These are phyloP conservation scores for Umbelopsis vinacea DNA, from an alignment of 192 early-diverging fungal genomes.

Conservation along the genomic window DNA sequence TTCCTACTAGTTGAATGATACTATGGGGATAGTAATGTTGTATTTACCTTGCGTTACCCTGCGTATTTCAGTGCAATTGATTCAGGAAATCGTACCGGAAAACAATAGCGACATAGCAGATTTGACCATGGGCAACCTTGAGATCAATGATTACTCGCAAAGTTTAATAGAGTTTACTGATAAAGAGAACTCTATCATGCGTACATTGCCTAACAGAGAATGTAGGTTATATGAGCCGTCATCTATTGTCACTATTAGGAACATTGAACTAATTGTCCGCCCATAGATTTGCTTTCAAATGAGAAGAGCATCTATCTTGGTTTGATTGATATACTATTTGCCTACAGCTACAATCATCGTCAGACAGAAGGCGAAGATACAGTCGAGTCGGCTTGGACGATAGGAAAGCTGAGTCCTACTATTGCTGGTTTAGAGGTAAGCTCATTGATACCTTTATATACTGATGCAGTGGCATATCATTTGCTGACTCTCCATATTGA, in stretches of 20 bases:
- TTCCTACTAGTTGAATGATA: too few relatives aligned
- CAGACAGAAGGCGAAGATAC: constrained; percentile 82
- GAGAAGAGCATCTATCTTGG: constrained; percentile 77
- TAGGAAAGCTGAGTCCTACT: constrained; percentile 79
- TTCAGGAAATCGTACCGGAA: constrained; percentile 44
- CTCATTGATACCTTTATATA: background rate
- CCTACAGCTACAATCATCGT: constrained; percentile 89
- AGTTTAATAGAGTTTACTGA: constrained; percentile 61
- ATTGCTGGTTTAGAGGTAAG: constrained; percentile 79
- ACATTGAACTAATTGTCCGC: background rate
- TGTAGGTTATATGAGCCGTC: constrained; percentile 53
- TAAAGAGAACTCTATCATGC: constrained; percentile 74
- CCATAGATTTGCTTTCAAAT: constrained; percentile 66
- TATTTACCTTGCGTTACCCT: too few relatives aligned
- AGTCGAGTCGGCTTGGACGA: constrained; percentile 90
- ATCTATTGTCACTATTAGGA: background rate
- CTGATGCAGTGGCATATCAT: too few relatives aligned
- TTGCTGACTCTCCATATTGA: background rate
- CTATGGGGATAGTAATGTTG: too few relatives aligned
- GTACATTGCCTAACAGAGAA: constrained; percentile 76
- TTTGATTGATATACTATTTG: constrained; percentile 90
- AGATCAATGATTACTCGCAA: constrained; percentile 30
- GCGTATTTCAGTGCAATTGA: constrained; percentile 35
- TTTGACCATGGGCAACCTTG: constrained; percentile 31
- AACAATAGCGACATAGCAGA: constrained; percentile 24